Conservation (phyloP, 2,329 filamentous ascomycete genomes). For the Rutstroemia sp. region DNA sequence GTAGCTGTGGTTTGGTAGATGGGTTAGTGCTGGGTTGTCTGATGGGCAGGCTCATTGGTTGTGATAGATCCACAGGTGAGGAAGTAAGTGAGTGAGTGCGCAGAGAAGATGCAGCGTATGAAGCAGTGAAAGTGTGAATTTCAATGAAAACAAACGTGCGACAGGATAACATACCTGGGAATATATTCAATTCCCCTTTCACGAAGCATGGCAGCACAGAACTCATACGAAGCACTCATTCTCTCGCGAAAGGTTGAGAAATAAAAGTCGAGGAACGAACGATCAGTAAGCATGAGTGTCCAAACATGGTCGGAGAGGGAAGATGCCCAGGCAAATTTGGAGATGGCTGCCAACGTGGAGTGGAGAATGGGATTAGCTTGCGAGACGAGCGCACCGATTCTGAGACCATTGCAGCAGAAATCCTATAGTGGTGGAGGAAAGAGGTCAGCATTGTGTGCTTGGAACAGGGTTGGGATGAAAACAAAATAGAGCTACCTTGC, state of each 20-base stretch:
- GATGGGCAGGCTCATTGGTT: no score
- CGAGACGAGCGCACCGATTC: slow-evolving; percentile 29
- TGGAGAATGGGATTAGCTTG: slow-evolving; percentile 10
- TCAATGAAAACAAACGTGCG: no score
- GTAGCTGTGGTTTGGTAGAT: background rate
- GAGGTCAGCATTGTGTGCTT: background rate
- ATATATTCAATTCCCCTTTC: slow-evolving; percentile 8
- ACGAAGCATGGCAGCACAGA: slow-evolving; percentile 4
- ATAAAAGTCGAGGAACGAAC: slow-evolving; percentile 9
- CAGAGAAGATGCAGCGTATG: no score
- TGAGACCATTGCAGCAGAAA: slow-evolving; percentile 39
- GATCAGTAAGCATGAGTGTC: slow-evolving; percentile 10
- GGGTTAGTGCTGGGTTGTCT: no score
- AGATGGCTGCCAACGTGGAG: slow-evolving; percentile 3
- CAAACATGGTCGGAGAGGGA: slow-evolving; percentile 11
- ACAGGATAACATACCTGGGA: slow-evolving; percentile 4
- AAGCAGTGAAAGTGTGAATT: no score
- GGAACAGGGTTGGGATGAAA: no score
- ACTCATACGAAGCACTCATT: slow-evolving; percentile 8
- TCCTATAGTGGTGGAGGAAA: slow-evolving; percentile 20
- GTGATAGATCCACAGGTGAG: no score
- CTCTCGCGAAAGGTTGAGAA: slow-evolving; percentile 1
- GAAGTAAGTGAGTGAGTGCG: no score
- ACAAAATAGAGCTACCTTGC: slow-evolving; percentile 8
- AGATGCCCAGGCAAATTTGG: slow-evolving; percentile 14